A percentile compares a stretch with the other conserved stretches of the same genome.
phyloP scores from a whole-genome alignment of 257 asterid genomes.

The Plectranthus barbatus region DNA sequence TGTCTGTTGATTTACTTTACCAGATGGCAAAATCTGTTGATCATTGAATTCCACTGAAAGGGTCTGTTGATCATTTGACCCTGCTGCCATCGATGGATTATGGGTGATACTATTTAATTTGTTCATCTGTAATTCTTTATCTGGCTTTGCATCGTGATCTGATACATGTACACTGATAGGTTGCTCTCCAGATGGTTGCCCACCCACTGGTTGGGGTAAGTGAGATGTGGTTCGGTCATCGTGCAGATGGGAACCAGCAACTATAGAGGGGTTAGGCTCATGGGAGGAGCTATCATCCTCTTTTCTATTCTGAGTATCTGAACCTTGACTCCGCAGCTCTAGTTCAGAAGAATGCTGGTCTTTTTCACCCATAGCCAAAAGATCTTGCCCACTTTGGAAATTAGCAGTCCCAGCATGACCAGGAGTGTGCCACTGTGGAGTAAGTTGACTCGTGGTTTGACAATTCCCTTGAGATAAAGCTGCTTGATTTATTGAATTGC shows the following conservation, averaged over 20 bases:
- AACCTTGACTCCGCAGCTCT: conserved; percentile 31
- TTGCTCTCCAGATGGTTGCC: conserved; percentile 38
- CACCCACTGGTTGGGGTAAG: conserved; percentile 31
- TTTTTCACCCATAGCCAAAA: conserved; percentile 27
- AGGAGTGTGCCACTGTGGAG: conserved; percentile 53
- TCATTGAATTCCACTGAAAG: conserved; percentile 28
- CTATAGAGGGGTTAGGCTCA: conserved; percentile 26
- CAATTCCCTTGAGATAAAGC: conserved; percentile 40
- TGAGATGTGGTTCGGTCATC: conserved; percentile 28
- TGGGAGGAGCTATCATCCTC: conserved; percentile 28
- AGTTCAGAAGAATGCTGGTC: conserved; percentile 37
- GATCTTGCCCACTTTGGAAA: conserved; percentile 39
- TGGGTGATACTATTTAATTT: conserved; percentile 35
- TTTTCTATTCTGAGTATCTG: conserved; percentile 42
- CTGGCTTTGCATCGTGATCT: conserved; percentile 30
- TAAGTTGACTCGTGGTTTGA: conserved; percentile 30
- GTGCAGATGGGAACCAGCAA: conserved; percentile 22
- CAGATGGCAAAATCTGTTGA: conserved; percentile 39
- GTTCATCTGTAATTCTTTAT: conserved; percentile 37
- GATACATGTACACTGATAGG: conserved; percentile 28
- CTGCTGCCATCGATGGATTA: conserved; percentile 31
- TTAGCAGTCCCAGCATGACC: conserved; percentile 38
- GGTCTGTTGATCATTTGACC: conserved; percentile 34
- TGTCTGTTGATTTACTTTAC: conserved; percentile 28
- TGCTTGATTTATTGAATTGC: conserved; percentile 7